phyloP scores from a whole-genome alignment of 140 eudicot species.

The Anethum foeniculum region DNA sequence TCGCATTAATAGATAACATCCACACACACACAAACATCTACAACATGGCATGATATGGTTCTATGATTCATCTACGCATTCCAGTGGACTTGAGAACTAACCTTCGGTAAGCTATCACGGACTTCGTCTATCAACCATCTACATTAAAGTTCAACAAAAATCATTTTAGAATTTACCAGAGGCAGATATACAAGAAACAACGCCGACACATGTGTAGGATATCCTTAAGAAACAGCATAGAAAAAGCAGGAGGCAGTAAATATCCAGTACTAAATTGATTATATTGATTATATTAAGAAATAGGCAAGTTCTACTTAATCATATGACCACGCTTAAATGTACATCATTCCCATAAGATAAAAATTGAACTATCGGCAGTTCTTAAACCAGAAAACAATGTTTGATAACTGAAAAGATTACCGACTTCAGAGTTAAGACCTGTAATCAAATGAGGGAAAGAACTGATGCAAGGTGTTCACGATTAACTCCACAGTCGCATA shows the following conservation, averaged over 20 bases:
- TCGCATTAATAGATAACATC: not conserved
- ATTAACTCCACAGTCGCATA: conserved; percentile 83
- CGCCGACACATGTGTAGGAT: not conserved
- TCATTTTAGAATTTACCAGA: conserved; percentile 2
- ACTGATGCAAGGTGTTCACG: conserved; percentile 71
- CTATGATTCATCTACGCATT: not conserved
- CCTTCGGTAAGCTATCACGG: conserved; percentile 89
- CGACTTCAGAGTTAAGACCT: conserved; percentile 30
- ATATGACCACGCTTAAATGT: not conserved
- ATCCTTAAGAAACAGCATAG: not conserved
- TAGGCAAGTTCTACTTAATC: not conserved
- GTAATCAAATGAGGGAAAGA: conserved; percentile 85
- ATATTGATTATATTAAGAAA: not conserved
- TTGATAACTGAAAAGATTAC: not conserved
- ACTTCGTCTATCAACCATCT: conserved; percentile 99
- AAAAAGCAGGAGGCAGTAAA: not conserved
- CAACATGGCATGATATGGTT: not conserved
- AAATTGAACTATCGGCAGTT: not conserved
- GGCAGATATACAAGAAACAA: conserved; percentile 7
- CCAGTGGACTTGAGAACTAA: conserved; percentile 16
- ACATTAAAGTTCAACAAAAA: conserved; percentile 15
- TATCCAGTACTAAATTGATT: not conserved
- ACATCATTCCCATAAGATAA: not conserved
- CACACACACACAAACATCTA: not conserved
- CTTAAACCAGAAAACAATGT: conserved; percentile 3